phyloP scores from a whole-genome alignment of 164 flowering plant species.

The Aristolochia californica region DNA sequence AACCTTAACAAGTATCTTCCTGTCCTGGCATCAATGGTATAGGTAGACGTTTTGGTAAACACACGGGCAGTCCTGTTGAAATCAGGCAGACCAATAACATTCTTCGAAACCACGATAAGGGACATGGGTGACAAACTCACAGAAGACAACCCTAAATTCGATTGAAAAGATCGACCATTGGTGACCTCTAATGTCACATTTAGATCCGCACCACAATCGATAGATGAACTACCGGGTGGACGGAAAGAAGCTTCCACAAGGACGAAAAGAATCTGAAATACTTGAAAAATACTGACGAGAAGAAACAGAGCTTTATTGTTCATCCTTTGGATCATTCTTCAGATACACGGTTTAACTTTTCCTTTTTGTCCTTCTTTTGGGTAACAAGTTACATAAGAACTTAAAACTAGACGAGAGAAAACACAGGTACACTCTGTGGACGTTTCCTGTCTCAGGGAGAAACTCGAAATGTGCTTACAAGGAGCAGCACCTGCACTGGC shows the following conservation, averaged over 20 bases:
- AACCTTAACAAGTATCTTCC: constrained; percentile 42
- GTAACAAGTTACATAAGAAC: not conserved
- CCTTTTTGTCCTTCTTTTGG: not conserved
- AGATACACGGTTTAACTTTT: not conserved
- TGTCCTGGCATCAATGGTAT: constrained; percentile 16
- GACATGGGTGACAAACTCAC: constrained; percentile 22
- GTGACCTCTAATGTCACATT: constrained; percentile 4
- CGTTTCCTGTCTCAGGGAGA: too few relatives aligned
- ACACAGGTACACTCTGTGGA: too few relatives aligned
- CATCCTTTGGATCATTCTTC: constrained; percentile 11
- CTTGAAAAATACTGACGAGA: constrained; percentile 3
- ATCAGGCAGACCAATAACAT: constrained; percentile 3
- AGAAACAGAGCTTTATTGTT: constrained; percentile 4
- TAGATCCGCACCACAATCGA: constrained; percentile 28
- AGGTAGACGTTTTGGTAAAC: constrained; percentile 21
- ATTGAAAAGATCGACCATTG: constrained; percentile 25
- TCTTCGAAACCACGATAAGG: constrained; percentile 14
- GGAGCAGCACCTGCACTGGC: too few relatives aligned
- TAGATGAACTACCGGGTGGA: constrained; percentile 24
- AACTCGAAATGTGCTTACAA: too few relatives aligned
- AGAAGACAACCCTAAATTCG: constrained; percentile 19
- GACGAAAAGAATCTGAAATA: constrained; percentile 7
- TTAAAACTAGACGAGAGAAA: too few relatives aligned
- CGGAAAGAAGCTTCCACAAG: constrained; percentile 12
- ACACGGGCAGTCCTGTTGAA: constrained; percentile 26